These are phyloP conservation scores for Celoporthe dispersa DNA, from an alignment of 2,329 filamentous ascomycete genomes.

Conservation along the genomic window DNA sequence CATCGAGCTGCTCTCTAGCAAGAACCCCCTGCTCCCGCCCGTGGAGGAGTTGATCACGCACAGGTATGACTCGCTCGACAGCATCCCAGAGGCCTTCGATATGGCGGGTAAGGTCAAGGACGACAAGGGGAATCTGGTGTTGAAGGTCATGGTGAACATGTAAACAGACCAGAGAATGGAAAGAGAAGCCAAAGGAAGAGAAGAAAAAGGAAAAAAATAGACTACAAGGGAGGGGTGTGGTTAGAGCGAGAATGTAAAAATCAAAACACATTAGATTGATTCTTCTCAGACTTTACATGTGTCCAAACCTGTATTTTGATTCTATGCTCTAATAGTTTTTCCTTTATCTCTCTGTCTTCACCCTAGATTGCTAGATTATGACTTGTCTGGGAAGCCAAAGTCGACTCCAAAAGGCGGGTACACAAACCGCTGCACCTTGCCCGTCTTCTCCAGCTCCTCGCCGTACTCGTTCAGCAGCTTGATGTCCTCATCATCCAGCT, in stretches of 20 bases:
- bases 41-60: conserved; percentile 74
- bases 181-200: not conserved
- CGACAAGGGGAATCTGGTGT: conserved; percentile 68
- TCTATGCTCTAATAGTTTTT: not conserved
- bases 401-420: conserved; percentile 71
- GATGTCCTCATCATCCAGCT: conserved; percentile 67
- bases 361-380: conserved; percentile 11
- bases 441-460: conserved; percentile 50
- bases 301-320: not conserved
- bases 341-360: not conserved
- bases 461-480: conserved; percentile 61
- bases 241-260: too few relatives aligned
- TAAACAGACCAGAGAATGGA: conserved; percentile 25
- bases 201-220: not conserved
- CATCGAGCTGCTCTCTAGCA: conserved; percentile 55
- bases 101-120: conserved; percentile 75
- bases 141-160: conserved; percentile 72
- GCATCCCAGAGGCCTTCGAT: conserved; percentile 69
- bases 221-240: not conserved
- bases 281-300: not conserved
- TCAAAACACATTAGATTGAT: not conserved
- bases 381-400: conserved; percentile 75
- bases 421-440: conserved; percentile 64
- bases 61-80: conserved; percentile 65
- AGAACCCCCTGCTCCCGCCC: conserved; percentile 60